Evolutionary conservation across 192 early-diverging fungal genomes (phyloP).

Genomic region (Backusella sp.): DNA sequence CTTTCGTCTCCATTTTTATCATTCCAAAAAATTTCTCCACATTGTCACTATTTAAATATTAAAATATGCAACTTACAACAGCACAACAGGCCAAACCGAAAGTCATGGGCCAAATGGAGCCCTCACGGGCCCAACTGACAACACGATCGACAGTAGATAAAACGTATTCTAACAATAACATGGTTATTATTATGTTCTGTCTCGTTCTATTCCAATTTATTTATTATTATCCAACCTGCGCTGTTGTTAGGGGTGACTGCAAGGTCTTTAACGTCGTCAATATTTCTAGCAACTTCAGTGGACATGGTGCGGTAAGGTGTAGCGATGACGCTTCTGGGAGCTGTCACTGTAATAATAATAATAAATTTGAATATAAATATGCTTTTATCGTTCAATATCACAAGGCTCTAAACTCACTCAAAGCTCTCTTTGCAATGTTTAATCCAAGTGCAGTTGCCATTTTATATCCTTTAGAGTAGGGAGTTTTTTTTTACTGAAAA

Average conservation of each 20-base stretch:
- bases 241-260: conserved; percentile 37
- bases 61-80: conserved; percentile 37
- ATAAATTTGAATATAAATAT: background rate
- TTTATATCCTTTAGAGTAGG: conserved; percentile 17
- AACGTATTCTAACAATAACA: conserved; percentile 62
- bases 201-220: background rate
- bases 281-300: conserved; percentile 29
- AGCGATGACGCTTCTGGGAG: conserved; percentile 12
- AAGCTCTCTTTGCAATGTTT: conserved; percentile 33
- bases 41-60: background rate
- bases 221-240: conserved; percentile 29
- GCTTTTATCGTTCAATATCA: background rate
- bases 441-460: conserved; percentile 33
- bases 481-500: conserved; percentile 18
- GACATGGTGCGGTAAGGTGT: conserved; percentile 30
- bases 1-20: background rate
- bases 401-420: conserved; percentile 23
- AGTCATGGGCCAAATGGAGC: conserved; percentile 87
- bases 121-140: conserved; percentile 90
- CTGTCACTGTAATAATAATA: conserved; percentile 1
- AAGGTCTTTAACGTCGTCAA: conserved; percentile 36
- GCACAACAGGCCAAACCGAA: conserved; percentile 96
- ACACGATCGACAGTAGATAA: conserved; percentile 90
- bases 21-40: background rate
- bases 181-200: background rate